Evolutionary conservation across 768 basidiomycete genomes (phyloP).

Genomic region (Psilocybe subaeruginosa): DNA sequence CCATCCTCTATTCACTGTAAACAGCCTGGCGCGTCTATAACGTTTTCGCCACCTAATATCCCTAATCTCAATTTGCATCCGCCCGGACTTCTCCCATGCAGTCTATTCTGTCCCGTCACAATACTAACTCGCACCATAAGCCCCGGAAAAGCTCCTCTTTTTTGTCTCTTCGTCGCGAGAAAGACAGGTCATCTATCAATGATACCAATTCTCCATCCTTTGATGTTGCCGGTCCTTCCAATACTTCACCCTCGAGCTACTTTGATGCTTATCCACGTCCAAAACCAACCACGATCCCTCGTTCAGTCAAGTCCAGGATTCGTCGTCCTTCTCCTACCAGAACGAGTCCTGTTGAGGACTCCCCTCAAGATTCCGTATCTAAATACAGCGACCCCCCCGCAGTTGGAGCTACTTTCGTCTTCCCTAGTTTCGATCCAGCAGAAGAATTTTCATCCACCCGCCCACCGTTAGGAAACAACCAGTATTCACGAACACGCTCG

Average conservation of each 20-base stretch:
- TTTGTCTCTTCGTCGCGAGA: conserved; percentile 56
- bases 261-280: conserved; percentile 51
- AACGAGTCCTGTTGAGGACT: conserved; percentile 3
- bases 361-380: conserved; percentile 9
- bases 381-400: conserved; percentile 19
- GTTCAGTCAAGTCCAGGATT: conserved; percentile 33
- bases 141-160: conserved; percentile 62
- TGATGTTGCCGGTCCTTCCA: conserved; percentile 31
- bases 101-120: conserved; percentile 40
- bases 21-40: neutral
- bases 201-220: conserved; percentile 22
- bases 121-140: conserved; percentile 38
- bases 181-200: conserved; percentile 33
- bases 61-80: conserved; percentile 10
- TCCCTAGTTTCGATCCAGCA: conserved; percentile 41
- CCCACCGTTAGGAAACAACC: conserved; percentile 27
- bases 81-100: conserved; percentile 30
- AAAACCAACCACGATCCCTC: conserved; percentile 36
- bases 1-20: conserved; percentile 5
- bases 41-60: conserved; percentile 5
- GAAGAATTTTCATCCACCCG: conserved; percentile 28
- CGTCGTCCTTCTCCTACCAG: conserved; percentile 22
- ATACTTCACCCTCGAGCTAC: conserved; percentile 36
- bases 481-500: conserved; percentile 51
- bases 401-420: conserved; percentile 38